Base-by-base conservation (phyloP, 1,139 yeast species). In the Debaryomyces robertsiae region DNA sequence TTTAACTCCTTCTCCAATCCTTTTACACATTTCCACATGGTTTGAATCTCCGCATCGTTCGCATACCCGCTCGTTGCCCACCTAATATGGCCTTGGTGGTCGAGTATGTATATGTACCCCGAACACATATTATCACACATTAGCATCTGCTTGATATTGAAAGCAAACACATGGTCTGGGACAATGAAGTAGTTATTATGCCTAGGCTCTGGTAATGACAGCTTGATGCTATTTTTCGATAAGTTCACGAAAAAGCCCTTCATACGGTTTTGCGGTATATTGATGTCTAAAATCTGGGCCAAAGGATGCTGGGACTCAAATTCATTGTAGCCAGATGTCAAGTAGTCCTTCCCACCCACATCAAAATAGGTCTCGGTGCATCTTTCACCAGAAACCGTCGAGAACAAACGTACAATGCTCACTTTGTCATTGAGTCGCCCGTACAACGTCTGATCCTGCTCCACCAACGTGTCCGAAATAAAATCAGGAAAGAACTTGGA, bases 51-150 rank as follows among this genome's bases (percentile, higher is more conserved):
- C 27, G 75, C 73, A 9, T 76, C 80, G 13, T 73, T 71, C 3
- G 96, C 84, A 38, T 75, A 77, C 1, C 98, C 98, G 55, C 95
- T 81, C 1, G 91, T 88, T 11, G 91, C 93, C 98, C 98, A 93
- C 53, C 98, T 73, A 37, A 93, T 82, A 52, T 77, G 82, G 40
- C 87, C 84, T 11, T 80, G 69, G 13, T 71, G 69, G 55, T 93
- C 98, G 27, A 93, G 73, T 13, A 93, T 68, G 52, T 89, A 85
- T 7, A 89, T 69, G 58, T 88, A 91, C 0, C 98, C 98, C 1
- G 95, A 80, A 50, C 85, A 86, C 34, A 79, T 76, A 58, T 93
- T 93, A 46, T 82, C 83, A 50, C 93, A 78, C 40, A 77, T 67
- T 31, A 93, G 66, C 16, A 77, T 64, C 41, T 82, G 81, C 50